phyloP scores from a whole-genome alignment of 805 yeast genomes.

The Komagataella mondaviorum region DNA sequence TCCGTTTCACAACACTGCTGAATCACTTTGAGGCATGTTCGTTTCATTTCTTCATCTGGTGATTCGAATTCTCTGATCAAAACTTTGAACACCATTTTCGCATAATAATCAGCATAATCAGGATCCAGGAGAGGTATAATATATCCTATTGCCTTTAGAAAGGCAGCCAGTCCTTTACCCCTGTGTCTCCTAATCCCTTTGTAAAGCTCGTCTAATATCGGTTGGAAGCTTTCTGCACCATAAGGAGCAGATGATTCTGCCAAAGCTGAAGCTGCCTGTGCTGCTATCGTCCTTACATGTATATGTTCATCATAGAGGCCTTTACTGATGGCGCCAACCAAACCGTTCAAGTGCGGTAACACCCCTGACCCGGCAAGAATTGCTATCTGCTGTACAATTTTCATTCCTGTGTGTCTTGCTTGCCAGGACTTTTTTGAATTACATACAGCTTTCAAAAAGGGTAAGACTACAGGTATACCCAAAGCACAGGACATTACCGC shows the following conservation, averaged over 20 bases:
- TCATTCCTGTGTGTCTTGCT: slow-evolving; percentile 74
- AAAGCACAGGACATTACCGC: slow-evolving; percentile 76
- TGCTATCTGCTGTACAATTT: slow-evolving; percentile 66
- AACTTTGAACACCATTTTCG: slow-evolving; percentile 58
- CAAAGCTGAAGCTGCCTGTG: slow-evolving; percentile 54
- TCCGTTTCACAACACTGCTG: slow-evolving; percentile 52
- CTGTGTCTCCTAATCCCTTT: slow-evolving; percentile 61
- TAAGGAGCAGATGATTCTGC: slow-evolving; percentile 80
- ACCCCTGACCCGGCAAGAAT: slow-evolving; percentile 55
- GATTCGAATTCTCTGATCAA: slow-evolving; percentile 61
- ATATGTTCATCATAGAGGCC: slow-evolving; percentile 56
- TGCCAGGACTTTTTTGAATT: slow-evolving; percentile 66
- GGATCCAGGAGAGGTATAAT: slow-evolving; percentile 79
- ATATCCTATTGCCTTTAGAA: slow-evolving; percentile 64
- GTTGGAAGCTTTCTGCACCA: slow-evolving; percentile 82
- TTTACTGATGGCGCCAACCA: slow-evolving; percentile 47
- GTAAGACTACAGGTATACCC: slow-evolving; percentile 59
- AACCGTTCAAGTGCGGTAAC: slow-evolving; percentile 54
- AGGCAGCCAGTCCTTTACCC: slow-evolving; percentile 67
- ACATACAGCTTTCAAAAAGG: slow-evolving; percentile 74
- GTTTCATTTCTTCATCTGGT: slow-evolving; percentile 82
- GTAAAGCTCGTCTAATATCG: slow-evolving; percentile 67
- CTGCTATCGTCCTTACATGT: slow-evolving; percentile 57
- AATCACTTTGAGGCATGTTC: slow-evolving; percentile 54
- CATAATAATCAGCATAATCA: slow-evolving; percentile 67